phyloP scores from a whole-genome alignment of 2,329 filamentous ascomycete species.

The Cercospora janseana region DNA sequence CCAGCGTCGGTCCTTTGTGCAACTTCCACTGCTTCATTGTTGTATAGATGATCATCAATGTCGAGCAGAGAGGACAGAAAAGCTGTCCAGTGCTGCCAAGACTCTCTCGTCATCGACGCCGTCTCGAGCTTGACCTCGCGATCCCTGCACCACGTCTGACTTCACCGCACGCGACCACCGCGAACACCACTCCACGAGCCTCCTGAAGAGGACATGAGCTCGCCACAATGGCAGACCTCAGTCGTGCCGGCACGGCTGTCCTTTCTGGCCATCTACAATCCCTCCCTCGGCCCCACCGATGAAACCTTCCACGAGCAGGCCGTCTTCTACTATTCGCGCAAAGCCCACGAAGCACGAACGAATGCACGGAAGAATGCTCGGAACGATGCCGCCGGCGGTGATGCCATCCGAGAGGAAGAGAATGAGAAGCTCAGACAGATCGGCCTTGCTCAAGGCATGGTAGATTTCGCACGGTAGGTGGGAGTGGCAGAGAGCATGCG shows the following conservation, averaged over 20 bases:
- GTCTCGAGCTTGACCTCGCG: slow-evolving; percentile 2
- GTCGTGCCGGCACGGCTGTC: slow-evolving; percentile 73
- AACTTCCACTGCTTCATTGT: too few species aligned
- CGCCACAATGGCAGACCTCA: slow-evolving; percentile 26
- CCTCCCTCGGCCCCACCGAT: slow-evolving; percentile 69
- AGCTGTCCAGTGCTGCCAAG: too few species aligned
- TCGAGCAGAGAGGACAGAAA: too few species aligned
- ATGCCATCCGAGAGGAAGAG: slow-evolving; percentile 59
- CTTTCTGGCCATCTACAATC: slow-evolving; percentile 94
- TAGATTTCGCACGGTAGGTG: slow-evolving; percentile 72
- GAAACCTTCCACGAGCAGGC: slow-evolving; percentile 78
- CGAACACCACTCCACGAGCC: neutral
- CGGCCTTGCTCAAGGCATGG: slow-evolving; percentile 93
- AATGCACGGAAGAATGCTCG: slow-evolving; percentile 28
- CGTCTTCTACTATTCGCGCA: slow-evolving; percentile 78
- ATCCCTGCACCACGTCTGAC: slow-evolving; percentile 1
- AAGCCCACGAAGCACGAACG: slow-evolving; percentile 32
- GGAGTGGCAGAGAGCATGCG: neutral
- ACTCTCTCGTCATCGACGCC: neutral
- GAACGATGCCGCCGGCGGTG: slow-evolving; percentile 33
- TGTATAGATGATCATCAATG: too few species aligned
- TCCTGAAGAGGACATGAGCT: slow-evolving; percentile 24
- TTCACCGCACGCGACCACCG: neutral
- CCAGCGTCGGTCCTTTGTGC: too few species aligned
- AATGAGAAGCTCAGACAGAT: slow-evolving; percentile 90